Conservation (phyloP, 2,329 filamentous ascomycete genomes). For the Trichoderma sp. region DNA sequence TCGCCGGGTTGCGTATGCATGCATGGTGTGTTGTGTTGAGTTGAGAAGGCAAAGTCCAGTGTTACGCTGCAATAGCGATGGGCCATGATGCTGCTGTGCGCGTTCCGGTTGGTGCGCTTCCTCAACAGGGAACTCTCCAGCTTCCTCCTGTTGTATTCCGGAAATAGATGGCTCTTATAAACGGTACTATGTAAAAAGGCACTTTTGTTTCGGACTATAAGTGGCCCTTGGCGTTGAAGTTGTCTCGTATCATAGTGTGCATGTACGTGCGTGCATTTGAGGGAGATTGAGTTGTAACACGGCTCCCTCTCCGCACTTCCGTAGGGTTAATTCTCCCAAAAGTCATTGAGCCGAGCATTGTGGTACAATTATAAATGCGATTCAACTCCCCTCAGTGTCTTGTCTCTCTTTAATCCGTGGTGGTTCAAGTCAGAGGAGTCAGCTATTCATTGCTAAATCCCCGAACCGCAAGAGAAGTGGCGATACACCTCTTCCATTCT, state of each 20-base stretch:
- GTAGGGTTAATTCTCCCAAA: background rate
- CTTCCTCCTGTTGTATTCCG: background rate
- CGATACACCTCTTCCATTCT: background rate
- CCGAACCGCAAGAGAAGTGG: background rate
- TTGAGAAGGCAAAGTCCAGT: background rate
- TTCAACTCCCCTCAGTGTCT: background rate
- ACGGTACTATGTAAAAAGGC: background rate
- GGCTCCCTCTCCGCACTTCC: background rate
- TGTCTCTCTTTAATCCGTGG: background rate
- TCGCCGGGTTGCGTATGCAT: background rate
- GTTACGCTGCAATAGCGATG: background rate
- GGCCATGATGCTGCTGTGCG: background rate
- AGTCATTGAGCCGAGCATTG: background rate
- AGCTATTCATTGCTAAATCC: background rate
- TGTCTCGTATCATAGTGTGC: background rate
- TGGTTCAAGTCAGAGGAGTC: background rate
- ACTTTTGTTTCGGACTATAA: background rate
- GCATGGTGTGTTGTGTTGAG: background rate
- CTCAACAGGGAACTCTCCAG: background rate
- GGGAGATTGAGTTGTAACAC: background rate
- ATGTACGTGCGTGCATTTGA: background rate
- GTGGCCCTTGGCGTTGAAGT: background rate
- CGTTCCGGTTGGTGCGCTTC: slow-evolving; percentile 9
- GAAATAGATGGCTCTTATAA: background rate
- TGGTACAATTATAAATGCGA: background rate